These are phyloP conservation scores for Lactarius evosmus DNA, from an alignment of 768 basidiomycete species.

Conservation along the genomic window DNA sequence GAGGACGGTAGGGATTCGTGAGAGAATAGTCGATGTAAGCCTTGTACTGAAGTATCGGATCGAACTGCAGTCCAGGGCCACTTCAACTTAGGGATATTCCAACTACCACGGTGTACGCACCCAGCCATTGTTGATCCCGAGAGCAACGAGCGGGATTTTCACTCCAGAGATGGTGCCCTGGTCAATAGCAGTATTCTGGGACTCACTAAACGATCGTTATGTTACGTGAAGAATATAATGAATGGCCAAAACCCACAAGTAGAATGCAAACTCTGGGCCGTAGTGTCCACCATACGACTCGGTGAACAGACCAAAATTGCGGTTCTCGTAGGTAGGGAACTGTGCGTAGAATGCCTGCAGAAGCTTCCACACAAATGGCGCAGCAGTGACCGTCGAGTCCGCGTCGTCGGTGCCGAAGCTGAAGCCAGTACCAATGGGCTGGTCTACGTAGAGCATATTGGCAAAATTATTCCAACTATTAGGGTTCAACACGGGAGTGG, in stretches of 20 bases:
- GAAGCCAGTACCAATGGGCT: constrained; percentile 12
- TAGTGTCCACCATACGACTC: constrained; percentile 41
- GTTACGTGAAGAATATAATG: not conserved
- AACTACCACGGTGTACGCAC: constrained; percentile 44
- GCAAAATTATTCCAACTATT: constrained; percentile 21
- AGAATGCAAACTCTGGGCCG: constrained; percentile 27
- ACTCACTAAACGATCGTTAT: constrained; percentile 31
- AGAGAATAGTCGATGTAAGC: constrained; percentile 48
- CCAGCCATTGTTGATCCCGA: not conserved
- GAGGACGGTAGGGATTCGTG: constrained; percentile 36
- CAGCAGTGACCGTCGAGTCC: not conserved
- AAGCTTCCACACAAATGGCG: not conserved
- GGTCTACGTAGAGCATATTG: constrained; percentile 25
- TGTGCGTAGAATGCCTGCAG: constrained; percentile 26
- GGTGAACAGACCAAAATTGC: constrained; percentile 50
- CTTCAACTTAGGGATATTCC: constrained; percentile 34
- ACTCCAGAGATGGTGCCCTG: constrained; percentile 40
- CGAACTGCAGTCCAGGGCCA: not conserved
- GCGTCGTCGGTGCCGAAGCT: not conserved
- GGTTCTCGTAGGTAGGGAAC: constrained; percentile 40
- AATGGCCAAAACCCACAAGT: not conserved
- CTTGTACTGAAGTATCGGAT: constrained; percentile 44
- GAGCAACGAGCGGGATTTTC: constrained; percentile 41
- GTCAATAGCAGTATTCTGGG: constrained; percentile 53
- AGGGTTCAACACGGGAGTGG: constrained; percentile 10